Conservation (phyloP, 129 eudicot species). For the Saussurea involucrata region DNA sequence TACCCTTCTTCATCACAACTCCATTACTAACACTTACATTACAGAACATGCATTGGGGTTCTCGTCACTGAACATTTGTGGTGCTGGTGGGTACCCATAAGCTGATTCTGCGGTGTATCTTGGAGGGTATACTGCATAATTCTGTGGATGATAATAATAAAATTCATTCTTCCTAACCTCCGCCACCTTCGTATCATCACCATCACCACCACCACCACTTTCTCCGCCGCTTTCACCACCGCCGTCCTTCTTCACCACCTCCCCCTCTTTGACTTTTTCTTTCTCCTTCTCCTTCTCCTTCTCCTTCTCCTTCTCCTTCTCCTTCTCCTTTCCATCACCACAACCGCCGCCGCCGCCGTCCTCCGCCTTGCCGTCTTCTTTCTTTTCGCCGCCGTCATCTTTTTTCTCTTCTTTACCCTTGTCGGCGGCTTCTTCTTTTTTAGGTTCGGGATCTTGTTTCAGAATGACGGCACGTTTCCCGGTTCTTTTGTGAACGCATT, state of each 20-base stretch:
- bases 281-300: conserved; percentile 21
- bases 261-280: conserved; percentile 15
- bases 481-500: conserved; percentile 51
- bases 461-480: conserved; percentile 59
- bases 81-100: conserved; percentile 70
- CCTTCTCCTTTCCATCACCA: background rate
- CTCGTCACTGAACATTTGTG: conserved; percentile 94
- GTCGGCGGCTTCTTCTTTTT: conserved; percentile 42
- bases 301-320: conserved; percentile 9
- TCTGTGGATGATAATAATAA: conserved; percentile 50
- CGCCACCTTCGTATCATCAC: conserved; percentile 29
- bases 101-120: conserved; percentile 47
- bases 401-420: conserved; percentile 39
- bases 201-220: conserved; percentile 19
- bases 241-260: conserved; percentile 24
- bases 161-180: conserved; percentile 68
- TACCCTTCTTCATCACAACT: conserved; percentile 21
- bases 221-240: conserved; percentile 26
- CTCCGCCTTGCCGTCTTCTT: conserved; percentile 31
- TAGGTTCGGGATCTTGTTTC: conserved; percentile 39
- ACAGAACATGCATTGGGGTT: conserved; percentile 93
- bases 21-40: conserved; percentile 41
- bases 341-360: conserved; percentile 30
- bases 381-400: conserved; percentile 29
- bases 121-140: conserved; percentile 39